These are phyloP conservation scores for Colletotrichum tropicicola DNA, from an alignment of 2,329 filamentous ascomycete species.

Conservation along the genomic window DNA sequence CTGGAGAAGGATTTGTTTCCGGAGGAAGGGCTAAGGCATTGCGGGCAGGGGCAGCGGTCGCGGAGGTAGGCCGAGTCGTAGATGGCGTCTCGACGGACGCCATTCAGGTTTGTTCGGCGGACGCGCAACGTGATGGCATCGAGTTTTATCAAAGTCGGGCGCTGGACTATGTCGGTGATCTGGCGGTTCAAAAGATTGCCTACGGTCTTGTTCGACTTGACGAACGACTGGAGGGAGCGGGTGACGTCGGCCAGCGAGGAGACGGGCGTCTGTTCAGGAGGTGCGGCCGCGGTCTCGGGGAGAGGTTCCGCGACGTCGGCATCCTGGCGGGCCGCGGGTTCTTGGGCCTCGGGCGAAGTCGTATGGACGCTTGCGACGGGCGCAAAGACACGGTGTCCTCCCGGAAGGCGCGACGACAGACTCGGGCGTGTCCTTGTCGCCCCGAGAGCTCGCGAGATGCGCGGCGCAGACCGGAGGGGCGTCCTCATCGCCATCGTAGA, in stretches of 20 bases:
- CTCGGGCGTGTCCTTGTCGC: not conserved
- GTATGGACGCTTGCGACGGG: conserved; percentile 11
- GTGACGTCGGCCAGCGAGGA: not conserved
- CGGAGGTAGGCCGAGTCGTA: conserved; percentile 49
- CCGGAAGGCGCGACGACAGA: not conserved
- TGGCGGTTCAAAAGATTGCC: not conserved
- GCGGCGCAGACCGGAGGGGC: not conserved
- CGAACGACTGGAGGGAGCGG: not conserved
- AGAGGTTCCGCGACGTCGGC: not conserved
- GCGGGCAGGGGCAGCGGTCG: conserved; percentile 61
- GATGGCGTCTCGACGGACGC: not conserved
- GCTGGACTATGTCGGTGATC: not conserved
- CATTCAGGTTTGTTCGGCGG: too few species aligned
- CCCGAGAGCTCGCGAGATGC: not conserved
- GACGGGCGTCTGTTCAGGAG: not conserved
- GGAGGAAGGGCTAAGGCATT: conserved; percentile 65
- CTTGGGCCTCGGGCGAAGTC: conserved; percentile 6
- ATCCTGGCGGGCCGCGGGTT: not conserved
- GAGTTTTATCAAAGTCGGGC: not conserved
- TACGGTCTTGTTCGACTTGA: not conserved
- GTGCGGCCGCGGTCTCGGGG: not conserved
- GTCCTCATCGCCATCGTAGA: not conserved
- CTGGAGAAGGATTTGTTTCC: conserved; percentile 65
- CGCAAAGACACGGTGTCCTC: not conserved
- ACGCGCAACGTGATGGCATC: not conserved